A percentile compares a stretch with the other conserved stretches of the same genome.
These are phyloP conservation scores for Suillus paluster DNA, from an alignment of 768 basidiomycete species.

Conservation along the genomic window DNA sequence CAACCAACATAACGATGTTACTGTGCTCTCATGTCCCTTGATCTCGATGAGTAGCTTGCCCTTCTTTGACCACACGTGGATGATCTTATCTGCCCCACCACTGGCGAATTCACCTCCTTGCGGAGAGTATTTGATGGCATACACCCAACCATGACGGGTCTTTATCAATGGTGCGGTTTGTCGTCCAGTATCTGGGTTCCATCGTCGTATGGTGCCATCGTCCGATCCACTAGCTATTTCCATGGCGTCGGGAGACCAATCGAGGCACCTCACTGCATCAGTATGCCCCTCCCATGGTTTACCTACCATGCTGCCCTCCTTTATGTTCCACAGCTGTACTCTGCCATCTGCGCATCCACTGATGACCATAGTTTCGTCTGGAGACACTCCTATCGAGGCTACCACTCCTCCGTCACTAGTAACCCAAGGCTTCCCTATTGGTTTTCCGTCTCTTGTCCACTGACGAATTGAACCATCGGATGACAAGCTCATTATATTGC, in stretches of 20 bases:
- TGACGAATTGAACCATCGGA: neutral
- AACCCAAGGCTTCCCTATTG: neutral
- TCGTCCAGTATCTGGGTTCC: slow-evolving; percentile 1
- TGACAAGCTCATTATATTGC: neutral
- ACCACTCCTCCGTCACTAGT: neutral
- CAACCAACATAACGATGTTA: neutral
- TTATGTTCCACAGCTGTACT: slow-evolving; percentile 13
- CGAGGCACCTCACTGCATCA: slow-evolving; percentile 16
- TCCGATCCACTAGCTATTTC: slow-evolving; percentile 3
- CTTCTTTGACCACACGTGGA: slow-evolving; percentile 1
- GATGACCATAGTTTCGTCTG: slow-evolving; percentile 16
- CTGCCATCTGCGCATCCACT: slow-evolving; percentile 14
- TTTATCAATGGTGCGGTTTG: neutral
- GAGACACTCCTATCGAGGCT: slow-evolving; percentile 10
- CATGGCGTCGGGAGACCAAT: slow-evolving; percentile 22
- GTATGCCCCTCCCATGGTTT: slow-evolving; percentile 18
- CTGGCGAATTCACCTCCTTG: neutral
- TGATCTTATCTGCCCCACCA: neutral
- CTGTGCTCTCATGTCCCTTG: neutral
- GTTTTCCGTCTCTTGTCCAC: neutral
- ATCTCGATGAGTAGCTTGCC: neutral
- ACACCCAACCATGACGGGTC: neutral
- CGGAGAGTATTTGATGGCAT: neutral
- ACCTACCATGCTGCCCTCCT: neutral
- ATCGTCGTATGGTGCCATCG: slow-evolving; percentile 1